Evolutionary conservation across 2,329 filamentous ascomycete species (phyloP), one percentile per base, ranked within the genome.

Genomic region (Phyllosticta citribraziliensis): DNA sequence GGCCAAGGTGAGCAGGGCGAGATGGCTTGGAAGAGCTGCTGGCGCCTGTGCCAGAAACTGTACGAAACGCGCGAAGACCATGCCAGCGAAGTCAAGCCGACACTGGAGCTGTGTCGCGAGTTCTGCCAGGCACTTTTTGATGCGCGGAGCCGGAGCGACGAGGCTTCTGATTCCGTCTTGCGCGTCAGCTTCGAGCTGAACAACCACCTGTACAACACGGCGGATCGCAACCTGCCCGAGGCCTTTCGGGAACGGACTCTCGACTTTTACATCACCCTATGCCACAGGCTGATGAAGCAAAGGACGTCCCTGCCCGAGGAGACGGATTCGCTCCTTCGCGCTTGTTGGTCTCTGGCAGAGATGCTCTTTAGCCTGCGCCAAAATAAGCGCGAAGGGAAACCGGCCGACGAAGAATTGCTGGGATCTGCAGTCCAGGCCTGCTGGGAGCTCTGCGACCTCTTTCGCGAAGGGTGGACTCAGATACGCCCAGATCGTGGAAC

Each of bases 271-370:
- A 88, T 96, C 66, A 96, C 93, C 0, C 74, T 97, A 2, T 97
- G 93, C 69, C 93, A 97, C 73, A 86, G 93, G 50, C 76, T 97
- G n/a, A 97, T 97, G 91, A 97, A 96, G 73, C 91, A 96, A 73
- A 84, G 89, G 62, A 88, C 84, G 58, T 87, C 89, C 27, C 74
- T 92, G 2, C 86, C 85, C 0, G 87, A 88, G 64, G 90, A 96
- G 68, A 93, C 90, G 0, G 91, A 96, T 71, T 86, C 89, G 6
- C 80, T 97, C 3, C 80, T 97, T 3, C 83, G 87, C 60, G 89
- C 91, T 22, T 96, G 92, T 70, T 97, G 93, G 93, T 84, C 87
- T 2, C 76, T 97, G 12, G 91, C 92, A 8, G 92, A 96, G 73
- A 95, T 95, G 86, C 82, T 97, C 0, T 96, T 96, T 74, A 95